These are phyloP conservation scores for Candida krabiensis DNA, from an alignment of 805 yeast species.

Conservation along the genomic window DNA sequence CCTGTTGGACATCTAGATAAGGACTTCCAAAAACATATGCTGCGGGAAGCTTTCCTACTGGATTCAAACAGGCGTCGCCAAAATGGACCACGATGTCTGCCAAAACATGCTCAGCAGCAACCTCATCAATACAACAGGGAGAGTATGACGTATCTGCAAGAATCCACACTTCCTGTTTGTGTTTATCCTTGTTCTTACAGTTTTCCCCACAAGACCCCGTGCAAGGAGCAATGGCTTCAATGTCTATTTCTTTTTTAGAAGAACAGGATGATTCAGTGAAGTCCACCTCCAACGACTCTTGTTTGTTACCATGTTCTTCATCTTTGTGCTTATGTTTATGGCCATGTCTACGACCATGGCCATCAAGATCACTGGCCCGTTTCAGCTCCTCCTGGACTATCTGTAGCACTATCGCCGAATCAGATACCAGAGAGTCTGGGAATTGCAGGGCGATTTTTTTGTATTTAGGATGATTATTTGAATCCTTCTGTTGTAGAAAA, in stretches of 20 bases:
- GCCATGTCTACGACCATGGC: slow-evolving; percentile 5
- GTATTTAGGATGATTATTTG: slow-evolving; percentile 33
- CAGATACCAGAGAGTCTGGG: slow-evolving; percentile 78
- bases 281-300: slow-evolving; percentile 7
- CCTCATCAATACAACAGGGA: slow-evolving; percentile 94
- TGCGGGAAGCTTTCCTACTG: slow-evolving; percentile 70
- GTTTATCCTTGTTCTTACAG: slow-evolving; percentile 21
- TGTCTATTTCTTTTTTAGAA: slow-evolving; percentile 16
- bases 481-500: slow-evolving; percentile 28
- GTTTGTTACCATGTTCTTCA: too few relatives aligned
- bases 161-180: slow-evolving; percentile 59
- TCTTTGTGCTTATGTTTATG: slow-evolving; percentile 10
- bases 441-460: slow-evolving; percentile 78
- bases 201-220: slow-evolving; percentile 30
- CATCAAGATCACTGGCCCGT: slow-evolving; percentile 3
- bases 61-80: slow-evolving; percentile 92
- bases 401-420: slow-evolving; percentile 70
- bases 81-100: slow-evolving; percentile 88
- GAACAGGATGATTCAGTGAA: slow-evolving; percentile 12
- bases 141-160: slow-evolving; percentile 96
- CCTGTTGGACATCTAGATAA: slow-evolving; percentile 41
- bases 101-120: slow-evolving; percentile 89
- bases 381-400: slow-evolving; percentile 44
- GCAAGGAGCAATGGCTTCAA: slow-evolving; percentile 25
- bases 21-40: slow-evolving; percentile 80